phyloP scores from a whole-genome alignment of 2,329 filamentous ascomycete species.

The Trichoderma cornu-damae region DNA sequence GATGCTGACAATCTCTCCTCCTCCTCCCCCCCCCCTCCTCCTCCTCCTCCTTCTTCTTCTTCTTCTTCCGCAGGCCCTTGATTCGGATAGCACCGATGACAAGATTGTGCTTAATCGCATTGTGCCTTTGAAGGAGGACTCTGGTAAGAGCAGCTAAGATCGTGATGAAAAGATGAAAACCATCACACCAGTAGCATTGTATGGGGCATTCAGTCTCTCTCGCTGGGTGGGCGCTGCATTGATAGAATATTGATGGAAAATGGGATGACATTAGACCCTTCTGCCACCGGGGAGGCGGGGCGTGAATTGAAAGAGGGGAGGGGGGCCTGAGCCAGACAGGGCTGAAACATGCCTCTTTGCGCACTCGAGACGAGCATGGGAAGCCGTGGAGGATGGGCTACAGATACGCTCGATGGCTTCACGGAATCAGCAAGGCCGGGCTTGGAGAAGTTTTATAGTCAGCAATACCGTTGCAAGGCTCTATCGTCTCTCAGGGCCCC shows the following conservation, averaged over 20 bases:
- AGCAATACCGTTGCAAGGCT: not conserved
- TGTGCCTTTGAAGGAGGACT: conserved; percentile 78
- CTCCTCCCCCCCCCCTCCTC: no score
- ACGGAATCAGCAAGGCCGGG: not conserved
- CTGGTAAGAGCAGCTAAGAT: conserved; percentile 7
- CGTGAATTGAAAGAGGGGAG: no score
- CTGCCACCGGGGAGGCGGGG: no score
- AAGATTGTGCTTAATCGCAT: conserved; percentile 81
- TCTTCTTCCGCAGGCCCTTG: conserved; percentile 49
- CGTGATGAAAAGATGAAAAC: not conserved
- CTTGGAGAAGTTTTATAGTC: not conserved
- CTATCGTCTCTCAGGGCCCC: not conserved
- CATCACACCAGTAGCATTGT: not conserved
- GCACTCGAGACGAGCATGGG: not conserved
- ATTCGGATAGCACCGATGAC: conserved; percentile 67
- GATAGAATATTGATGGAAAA: not conserved
- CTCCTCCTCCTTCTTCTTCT: no score
- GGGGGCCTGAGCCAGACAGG: no score
- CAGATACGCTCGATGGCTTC: not conserved
- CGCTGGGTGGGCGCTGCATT: not conserved
- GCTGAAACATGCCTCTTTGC: not conserved
- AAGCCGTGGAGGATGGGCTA: not conserved
- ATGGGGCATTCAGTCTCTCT: not conserved
- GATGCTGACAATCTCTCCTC: not conserved
- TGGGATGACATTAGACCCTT: not conserved